phyloP scores from a whole-genome alignment of 352 stramenopile genomes.

The Globisporangium rhizosaccharum region DNA sequence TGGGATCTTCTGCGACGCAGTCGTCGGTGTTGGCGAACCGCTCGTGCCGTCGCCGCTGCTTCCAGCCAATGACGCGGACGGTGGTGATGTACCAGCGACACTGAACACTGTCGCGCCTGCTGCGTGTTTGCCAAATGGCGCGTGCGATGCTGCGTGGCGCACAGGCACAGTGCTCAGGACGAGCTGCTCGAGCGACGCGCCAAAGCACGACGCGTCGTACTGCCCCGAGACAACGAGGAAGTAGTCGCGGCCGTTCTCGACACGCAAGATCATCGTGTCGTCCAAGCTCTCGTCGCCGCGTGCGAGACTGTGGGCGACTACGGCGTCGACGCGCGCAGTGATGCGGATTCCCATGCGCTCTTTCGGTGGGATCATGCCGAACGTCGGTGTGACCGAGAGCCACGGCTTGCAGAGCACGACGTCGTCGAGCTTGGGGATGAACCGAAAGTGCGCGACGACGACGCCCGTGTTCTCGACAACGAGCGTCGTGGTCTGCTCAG shows the following conservation, averaged over 20 bases:
- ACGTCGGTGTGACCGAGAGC: slow-evolving; percentile 88
- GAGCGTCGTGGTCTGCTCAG: slow-evolving; percentile 57
- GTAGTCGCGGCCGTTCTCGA: slow-evolving; percentile 96
- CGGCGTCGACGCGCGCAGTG: slow-evolving; percentile 87
- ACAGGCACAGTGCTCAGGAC: slow-evolving; percentile 88
- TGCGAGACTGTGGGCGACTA: slow-evolving; percentile 87
- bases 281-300: slow-evolving; percentile 90
- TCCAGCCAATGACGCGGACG: background rate
- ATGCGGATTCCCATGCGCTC: slow-evolving; percentile 88
- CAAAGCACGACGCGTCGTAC: slow-evolving; percentile 94
- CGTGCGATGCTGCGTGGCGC: slow-evolving; percentile 35
- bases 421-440: slow-evolving; percentile 89
- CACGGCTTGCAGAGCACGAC: slow-evolving; percentile 88
- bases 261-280: slow-evolving; percentile 95
- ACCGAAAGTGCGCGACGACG: slow-evolving; percentile 93
- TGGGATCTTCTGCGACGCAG: slow-evolving; percentile 75
- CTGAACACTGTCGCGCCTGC: slow-evolving; percentile 35
- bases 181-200: slow-evolving; percentile 93
- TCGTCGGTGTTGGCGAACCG: background rate
- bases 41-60: background rate
- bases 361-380: slow-evolving; percentile 81
- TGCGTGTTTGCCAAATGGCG: background rate
- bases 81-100: slow-evolving; percentile 11
- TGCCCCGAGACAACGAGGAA: slow-evolving; percentile 92
- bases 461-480: slow-evolving; percentile 90